phyloP scores from a whole-genome alignment of 371 early-diverging fungal species.

The Capillidium heterosporum region DNA sequence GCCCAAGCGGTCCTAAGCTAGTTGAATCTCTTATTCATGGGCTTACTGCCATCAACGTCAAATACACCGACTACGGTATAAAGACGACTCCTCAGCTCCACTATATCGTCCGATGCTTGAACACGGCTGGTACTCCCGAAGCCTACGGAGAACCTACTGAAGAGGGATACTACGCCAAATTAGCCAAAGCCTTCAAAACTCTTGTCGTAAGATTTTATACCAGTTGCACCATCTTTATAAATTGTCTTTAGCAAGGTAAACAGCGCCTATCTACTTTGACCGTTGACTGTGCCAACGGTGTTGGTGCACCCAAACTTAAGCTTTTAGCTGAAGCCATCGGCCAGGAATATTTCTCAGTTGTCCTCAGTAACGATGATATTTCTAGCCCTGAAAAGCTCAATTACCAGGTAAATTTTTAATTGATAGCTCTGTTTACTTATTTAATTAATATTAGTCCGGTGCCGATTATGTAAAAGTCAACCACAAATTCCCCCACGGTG shows the following conservation, averaged over 20 bases:
- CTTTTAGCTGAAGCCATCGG: slow-evolving; percentile 48
- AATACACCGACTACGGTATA: slow-evolving; percentile 65
- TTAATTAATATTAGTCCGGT: slow-evolving; percentile 48
- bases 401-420: slow-evolving; percentile 33
- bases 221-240: neutral
- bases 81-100: slow-evolving; percentile 96
- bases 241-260: slow-evolving; percentile 31
- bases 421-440: neutral
- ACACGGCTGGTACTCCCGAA: slow-evolving; percentile 49
- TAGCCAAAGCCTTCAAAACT: slow-evolving; percentile 60
- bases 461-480: slow-evolving; percentile 94
- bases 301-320: slow-evolving; percentile 83
- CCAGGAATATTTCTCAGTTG: slow-evolving; percentile 36
- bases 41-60: slow-evolving; percentile 47
- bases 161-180: slow-evolving; percentile 80
- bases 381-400: slow-evolving; percentile 55
- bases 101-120: slow-evolving; percentile 79
- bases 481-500: slow-evolving; percentile 61
- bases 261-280: slow-evolving; percentile 41
- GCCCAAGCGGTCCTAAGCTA: slow-evolving; percentile 74
- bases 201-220: slow-evolving; percentile 34
- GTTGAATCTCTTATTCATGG: slow-evolving; percentile 66
- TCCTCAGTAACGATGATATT: slow-evolving; percentile 54
- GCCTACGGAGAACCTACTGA: slow-evolving; percentile 85
- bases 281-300: slow-evolving; percentile 93